Percentiles rank a stretch among this genome's conserved stretches.
Conservation (phyloP, 73 alveolate genomes). For the Uronychia setigera region DNA sequence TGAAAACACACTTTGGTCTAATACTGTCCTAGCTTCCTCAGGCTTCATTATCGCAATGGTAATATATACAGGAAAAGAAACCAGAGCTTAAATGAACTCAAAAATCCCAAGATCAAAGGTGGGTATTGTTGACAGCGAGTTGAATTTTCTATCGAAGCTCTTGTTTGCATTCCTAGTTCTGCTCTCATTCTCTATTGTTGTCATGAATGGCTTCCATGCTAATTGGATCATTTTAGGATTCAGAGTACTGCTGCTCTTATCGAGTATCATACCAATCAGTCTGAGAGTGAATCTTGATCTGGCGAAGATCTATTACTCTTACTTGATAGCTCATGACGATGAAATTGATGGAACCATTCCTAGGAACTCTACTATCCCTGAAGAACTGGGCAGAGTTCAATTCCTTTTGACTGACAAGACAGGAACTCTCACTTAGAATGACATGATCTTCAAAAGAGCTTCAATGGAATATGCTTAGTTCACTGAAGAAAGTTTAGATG, state of each 20-base stretch:
- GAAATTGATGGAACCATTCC: constrained; percentile 91
- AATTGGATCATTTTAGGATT: constrained; percentile 63
- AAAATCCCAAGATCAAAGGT: constrained; percentile 84
- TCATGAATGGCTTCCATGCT: constrained; percentile 51
- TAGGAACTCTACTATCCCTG: constrained; percentile 96
- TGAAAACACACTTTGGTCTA: constrained; percentile 97
- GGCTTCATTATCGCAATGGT: constrained; percentile 76
- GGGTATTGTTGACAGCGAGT: constrained; percentile 86
- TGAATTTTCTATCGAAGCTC: constrained; percentile 71
- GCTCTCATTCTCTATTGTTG: constrained; percentile 32
- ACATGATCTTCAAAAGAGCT: constrained; percentile 92
- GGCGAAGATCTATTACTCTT: constrained; percentile 90
- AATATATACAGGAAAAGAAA: constrained; percentile 93
- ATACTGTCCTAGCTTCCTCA: constrained; percentile 93
- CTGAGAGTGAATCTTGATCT: constrained; percentile 96
- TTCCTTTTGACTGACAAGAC: constrained; percentile 96
- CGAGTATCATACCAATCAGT: constrained; percentile 93
- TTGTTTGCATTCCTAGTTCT: constrained; percentile 73
- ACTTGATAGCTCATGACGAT: constrained; percentile 75
- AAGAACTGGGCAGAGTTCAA: constrained; percentile 93
- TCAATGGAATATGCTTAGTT: constrained; percentile 82
- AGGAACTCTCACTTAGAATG: constrained; percentile 97
- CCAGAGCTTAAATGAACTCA: constrained; percentile 93
- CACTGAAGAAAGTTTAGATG: constrained; percentile 71
- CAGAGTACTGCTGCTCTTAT: constrained; percentile 84